phyloP scores from a whole-genome alignment of 257 asterid species.

The Orobanche coerulescens region DNA sequence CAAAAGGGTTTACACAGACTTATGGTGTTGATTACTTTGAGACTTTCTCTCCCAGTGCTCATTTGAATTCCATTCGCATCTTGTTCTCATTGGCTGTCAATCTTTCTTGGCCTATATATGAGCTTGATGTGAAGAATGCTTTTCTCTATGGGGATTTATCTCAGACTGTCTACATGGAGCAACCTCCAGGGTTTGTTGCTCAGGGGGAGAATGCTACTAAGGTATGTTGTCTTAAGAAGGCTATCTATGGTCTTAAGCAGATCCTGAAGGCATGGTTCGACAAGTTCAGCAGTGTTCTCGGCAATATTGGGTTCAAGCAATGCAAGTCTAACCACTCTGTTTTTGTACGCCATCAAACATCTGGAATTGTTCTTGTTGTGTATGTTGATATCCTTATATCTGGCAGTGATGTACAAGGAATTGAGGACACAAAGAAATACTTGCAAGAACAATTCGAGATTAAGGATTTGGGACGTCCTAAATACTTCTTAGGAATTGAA shows the following conservation, averaged over 20 bases:
- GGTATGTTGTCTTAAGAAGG: too few species aligned
- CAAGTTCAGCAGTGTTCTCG: neutral
- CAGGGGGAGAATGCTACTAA: too few species aligned
- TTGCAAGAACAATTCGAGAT: neutral
- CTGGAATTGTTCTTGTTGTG: neutral
- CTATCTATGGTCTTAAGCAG: neutral
- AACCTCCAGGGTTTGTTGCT: too few species aligned
- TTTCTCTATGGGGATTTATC: neutral
- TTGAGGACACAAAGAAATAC: neutral
- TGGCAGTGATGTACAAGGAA: neutral
- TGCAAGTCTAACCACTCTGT: neutral
- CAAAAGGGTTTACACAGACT: neutral
- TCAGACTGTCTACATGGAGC: neutral
- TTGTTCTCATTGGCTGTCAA: neutral
- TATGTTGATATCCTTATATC: neutral
- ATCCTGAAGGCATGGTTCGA: neutral
- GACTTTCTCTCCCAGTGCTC: neutral
- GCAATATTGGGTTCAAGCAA: neutral
- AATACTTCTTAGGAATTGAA: neutral
- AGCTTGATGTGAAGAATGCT: conserved; percentile 9
- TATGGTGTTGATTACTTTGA: neutral
- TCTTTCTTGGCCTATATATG: neutral
- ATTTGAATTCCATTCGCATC: neutral
- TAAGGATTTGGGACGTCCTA: neutral
- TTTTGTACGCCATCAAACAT: neutral